These are phyloP conservation scores for Clavulina sp. DNA, from an alignment of 768 basidiomycete species.

Conservation along the genomic window DNA sequence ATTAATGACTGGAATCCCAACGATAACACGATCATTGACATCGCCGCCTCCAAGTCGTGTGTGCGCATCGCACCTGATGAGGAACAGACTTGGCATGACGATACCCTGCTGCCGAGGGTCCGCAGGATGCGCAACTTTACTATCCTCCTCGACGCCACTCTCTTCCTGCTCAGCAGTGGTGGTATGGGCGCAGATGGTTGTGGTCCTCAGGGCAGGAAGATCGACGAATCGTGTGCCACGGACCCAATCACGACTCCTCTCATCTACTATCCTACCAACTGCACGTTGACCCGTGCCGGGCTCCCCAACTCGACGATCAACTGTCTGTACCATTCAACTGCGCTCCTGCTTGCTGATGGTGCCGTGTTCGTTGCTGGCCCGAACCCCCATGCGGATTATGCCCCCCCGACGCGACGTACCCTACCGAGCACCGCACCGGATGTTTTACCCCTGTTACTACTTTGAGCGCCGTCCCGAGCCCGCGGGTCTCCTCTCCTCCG, in stretches of 20 bases:
- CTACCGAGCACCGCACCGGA: constrained; percentile 67
- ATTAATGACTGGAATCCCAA: constrained; percentile 30
- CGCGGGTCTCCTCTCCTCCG: constrained; percentile 32
- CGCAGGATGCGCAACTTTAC: constrained; percentile 91
- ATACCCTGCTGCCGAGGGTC: constrained; percentile 35
- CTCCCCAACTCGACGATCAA: constrained; percentile 42
- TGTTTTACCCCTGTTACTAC: constrained; percentile 56
- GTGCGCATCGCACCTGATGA: constrained; percentile 61
- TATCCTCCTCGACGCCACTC: constrained; percentile 54
- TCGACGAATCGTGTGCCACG: neutral
- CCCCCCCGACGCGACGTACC: constrained; percentile 18
- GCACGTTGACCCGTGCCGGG: constrained; percentile 46
- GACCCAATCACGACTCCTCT: neutral
- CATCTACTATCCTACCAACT: constrained; percentile 40
- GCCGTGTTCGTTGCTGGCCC: constrained; percentile 61
- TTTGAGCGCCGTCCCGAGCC: constrained; percentile 41
- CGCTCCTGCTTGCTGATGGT: constrained; percentile 51
- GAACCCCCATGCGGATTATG: constrained; percentile 54
- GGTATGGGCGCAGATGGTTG: constrained; percentile 48
- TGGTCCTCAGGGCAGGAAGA: constrained; percentile 13
- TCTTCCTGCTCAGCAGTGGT: constrained; percentile 74
- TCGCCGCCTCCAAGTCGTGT: constrained; percentile 31
- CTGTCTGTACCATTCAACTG: constrained; percentile 66
- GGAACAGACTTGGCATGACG: constrained; percentile 28
- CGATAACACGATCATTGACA: constrained; percentile 21